Base-by-base conservation (phyloP, 176 grass and related monocot species). In the Oropetium thomaeum region DNA sequence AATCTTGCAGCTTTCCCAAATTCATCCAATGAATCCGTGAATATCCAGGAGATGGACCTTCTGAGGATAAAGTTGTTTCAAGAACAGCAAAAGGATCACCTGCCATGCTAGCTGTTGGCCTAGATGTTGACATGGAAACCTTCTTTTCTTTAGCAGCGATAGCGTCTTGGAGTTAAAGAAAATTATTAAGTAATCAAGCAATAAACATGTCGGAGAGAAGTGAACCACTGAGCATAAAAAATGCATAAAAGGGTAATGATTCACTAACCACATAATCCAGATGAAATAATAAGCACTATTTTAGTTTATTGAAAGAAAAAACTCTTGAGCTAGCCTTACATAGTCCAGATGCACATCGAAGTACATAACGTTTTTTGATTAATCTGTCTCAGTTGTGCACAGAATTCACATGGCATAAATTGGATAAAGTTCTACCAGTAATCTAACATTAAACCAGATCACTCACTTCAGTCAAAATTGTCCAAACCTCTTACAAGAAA, bases 11-110 rank as follows among this genome's bases (percentile, higher is more conserved):
- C 17, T 65, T 51, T 89, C 49, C 73, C 26, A 6, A 89, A 58
- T 62, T 80, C 79, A 69, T 90, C 87, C 74, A 99, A 89, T 51
- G 89, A 82, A 71, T 92, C 82, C 8, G 65, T 27, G 31, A 90
- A 92, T 67, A 87, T 55, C 77, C 78, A 76, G 92, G 74, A 19
- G 92, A 75, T 59, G 79, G 65, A 84, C 77, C 73, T 15, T 30
- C 38, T 42, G 90, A 89, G 25, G 89, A 90, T 16, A 72, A 82
- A 80, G 75, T 74, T 76, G 89, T 88, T 90, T 89, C 87, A 42
- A 96, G 84, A 84, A 92, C 87, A 83, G 54, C 71, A 81, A 96
- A 96, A n/a, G 96, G 92, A 71, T 96, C 89, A 44, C 58, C 79
- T 72, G 73, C 33, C 81, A 84, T 74, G 48, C 65, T 82, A 59